Evolutionary conservation across 192 early-diverging fungal species (phyloP), one percentile per base, ranked within the genome.

Genomic region (Coemansia sp.): DNA sequence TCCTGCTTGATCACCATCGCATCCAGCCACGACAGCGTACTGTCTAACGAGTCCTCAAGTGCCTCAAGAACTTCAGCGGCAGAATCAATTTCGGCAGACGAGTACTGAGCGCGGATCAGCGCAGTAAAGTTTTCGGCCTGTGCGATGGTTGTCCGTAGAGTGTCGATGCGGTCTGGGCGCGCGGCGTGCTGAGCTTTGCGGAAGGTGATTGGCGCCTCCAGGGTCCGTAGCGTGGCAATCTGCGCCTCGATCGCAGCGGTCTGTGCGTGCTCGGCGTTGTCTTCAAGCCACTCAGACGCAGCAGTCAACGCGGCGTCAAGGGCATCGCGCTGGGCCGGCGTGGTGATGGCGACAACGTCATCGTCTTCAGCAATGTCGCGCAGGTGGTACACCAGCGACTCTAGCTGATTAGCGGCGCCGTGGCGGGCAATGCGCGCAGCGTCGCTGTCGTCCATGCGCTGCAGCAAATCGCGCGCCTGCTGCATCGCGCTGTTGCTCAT

Each of bases 271-370:
- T 94, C 92, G 10, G 86, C 91, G 22, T 87, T 86, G 47, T 88
- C 90, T 60, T 94, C 89, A 21, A 97, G 68, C 97, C 97, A 99
- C 14, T 93, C 93, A 5, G 88, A 85, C 2, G 84, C 75, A 17
- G 76, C 83, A 11, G 82, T 76, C 4, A 92, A 78, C 10, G 71
- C 73, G 21, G 83, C 73, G 5, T 78, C 75, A 15, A 98, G 72
- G 2, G 70, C 70, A 41, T 84, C 79, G 45, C 91, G 89, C 69
- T 97, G 87, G 5, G 84, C 83, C 23, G 88, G 85, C 14, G 88
- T 90, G 32, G 86, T 83, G n/a, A 91, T 86, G 6, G 80, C 61
- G 51, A 83, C 76, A 43, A 89, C 81, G 32, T 86, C 86, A 32
- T 93, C 90, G 55, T 93, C 88, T 48, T 92, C 85, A 51, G 92